Conservation (phyloP, 352 stramenopile genomes). For the Pythium phragmitis region DNA sequence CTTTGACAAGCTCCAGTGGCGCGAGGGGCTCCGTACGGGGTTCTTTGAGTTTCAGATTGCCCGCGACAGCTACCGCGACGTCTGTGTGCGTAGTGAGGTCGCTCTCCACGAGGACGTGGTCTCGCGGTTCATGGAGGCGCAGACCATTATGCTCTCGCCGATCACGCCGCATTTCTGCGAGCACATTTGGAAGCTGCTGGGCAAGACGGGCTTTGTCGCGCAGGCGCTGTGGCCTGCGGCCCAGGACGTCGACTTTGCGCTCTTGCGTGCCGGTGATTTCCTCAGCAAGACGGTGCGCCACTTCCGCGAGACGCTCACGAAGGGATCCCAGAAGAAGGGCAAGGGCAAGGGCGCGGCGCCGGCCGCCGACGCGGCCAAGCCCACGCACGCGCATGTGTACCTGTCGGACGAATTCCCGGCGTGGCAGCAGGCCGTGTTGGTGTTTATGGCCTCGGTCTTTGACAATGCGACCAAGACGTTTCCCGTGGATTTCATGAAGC, state of each 20-base stretch:
- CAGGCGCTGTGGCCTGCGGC: conserved; percentile 85
- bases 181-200: conserved; percentile 92
- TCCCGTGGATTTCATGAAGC: conserved; percentile 85
- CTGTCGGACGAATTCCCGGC: conserved; percentile 80
- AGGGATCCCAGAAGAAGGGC: conserved; percentile 71
- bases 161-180: conserved; percentile 96
- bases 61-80: conserved; percentile 97
- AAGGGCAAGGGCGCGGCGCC: conserved; percentile 87
- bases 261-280: conserved; percentile 93
- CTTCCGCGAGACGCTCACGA: conserved; percentile 87
- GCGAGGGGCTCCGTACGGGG: conserved; percentile 96
- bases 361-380: conserved; percentile 83
- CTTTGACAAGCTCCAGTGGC: conserved; percentile 92
- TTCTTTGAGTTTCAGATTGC: conserved; percentile 99
- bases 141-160: conserved; percentile 94
- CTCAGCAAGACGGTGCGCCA: conserved; percentile 90
- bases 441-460: conserved; percentile 64
- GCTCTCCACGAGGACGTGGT: conserved; percentile 93
- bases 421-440: conserved; percentile 85
- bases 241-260: conserved; percentile 89
- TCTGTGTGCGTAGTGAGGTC: conserved; percentile 81
- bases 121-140: conserved; percentile 91
- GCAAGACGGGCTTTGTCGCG: conserved; percentile 91
- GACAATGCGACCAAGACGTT: conserved; percentile 67
- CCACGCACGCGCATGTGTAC: conserved; percentile 86